Base-by-base conservation (phyloP, 208 protist species). In the Trypanosoma congolense region DNA sequence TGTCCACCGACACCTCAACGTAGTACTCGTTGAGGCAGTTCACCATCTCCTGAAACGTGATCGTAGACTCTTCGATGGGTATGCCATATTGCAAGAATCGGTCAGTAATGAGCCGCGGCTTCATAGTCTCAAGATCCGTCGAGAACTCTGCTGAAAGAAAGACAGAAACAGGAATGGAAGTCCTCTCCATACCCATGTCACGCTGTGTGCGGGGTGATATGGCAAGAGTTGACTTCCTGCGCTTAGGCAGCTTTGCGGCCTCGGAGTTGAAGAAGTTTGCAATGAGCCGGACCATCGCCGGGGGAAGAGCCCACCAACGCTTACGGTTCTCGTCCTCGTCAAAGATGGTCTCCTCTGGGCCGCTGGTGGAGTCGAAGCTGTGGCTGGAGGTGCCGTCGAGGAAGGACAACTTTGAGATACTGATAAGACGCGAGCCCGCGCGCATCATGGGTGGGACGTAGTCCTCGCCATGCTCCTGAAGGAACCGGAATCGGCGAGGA, bases 21-120 rank as follows among this genome's bases (percentile, higher is more conserved):
- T 92, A 92, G 67, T 73, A 73, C 75, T 92, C 84, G 49, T 92
- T 80, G 28, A 92, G 48, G 46, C 83, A 72, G 67, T 92, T 92
- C 26, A 92, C 77, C 55, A 88, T 79, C 68, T 92, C 84, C 70
- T 92, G 84, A 30, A 88, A 58, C 18, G 84, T 92, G 55, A 92
- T 87, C 50, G 75, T 85, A 55, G 71, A 65, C 25, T 82, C 80
- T 12, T 80, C 77, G 44, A 88, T 87, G n/a, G 80, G 75, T 40
- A 92, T 67, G 19, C 75, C 61, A 56, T 83, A 67, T 40, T 71
- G 68, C 40, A 72, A 3, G 69, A 83, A 92, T 60, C 78, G 76
- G 54, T 87, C 80, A 1, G 60, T 69, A 18, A 92, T 62, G 10
- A 87, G 53, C 8, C 73, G 60, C 21, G 77, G 72, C 16, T 61